phyloP scores from a whole-genome alignment of 2,329 filamentous ascomycete genomes.

The Hypomyces perniciosus region DNA sequence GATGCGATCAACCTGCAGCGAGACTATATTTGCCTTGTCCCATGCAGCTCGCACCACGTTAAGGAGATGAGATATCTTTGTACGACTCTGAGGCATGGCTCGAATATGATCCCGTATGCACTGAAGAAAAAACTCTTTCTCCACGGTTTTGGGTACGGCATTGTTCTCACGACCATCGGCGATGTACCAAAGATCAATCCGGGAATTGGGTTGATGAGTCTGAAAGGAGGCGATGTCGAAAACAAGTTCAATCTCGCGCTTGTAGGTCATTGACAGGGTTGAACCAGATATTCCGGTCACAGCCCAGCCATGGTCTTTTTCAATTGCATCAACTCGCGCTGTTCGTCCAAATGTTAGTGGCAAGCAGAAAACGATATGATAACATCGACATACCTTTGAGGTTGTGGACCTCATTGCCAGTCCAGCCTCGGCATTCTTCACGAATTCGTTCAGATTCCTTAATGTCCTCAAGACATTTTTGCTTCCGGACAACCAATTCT shows the following conservation, averaged over 20 bases:
- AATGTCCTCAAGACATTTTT: slow-evolving; percentile 66
- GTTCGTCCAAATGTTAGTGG: slow-evolving; percentile 31
- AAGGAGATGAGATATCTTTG: slow-evolving; percentile 53
- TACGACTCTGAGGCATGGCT: slow-evolving; percentile 52
- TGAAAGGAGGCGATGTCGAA: slow-evolving; percentile 63
- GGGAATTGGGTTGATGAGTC: slow-evolving; percentile 38
- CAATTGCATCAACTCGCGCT: slow-evolving; percentile 61
- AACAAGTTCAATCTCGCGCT: slow-evolving; percentile 64
- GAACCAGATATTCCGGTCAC: slow-evolving; percentile 59
- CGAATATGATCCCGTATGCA: slow-evolving; percentile 64
- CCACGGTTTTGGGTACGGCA: slow-evolving; percentile 51
- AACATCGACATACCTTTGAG: slow-evolving; percentile 58
- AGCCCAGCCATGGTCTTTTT: slow-evolving; percentile 64
- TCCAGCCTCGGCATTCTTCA: slow-evolving; percentile 88
- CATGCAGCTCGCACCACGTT: slow-evolving; percentile 55
- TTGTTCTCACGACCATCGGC: slow-evolving; percentile 50
- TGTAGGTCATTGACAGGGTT: slow-evolving; percentile 67
- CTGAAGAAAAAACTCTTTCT: slow-evolving; percentile 70
- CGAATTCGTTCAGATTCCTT: slow-evolving; percentile 74
- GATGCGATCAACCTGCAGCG: slow-evolving; percentile 55
- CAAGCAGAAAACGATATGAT: not conserved
- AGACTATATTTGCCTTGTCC: slow-evolving; percentile 56
- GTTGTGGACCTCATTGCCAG: slow-evolving; percentile 67
- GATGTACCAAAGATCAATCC: slow-evolving; percentile 66
- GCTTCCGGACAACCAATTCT: slow-evolving; percentile 59